These are phyloP conservation scores for Thalassiosira ordinaria DNA, from an alignment of 352 stramenopile genomes.

Conservation along the genomic window DNA sequence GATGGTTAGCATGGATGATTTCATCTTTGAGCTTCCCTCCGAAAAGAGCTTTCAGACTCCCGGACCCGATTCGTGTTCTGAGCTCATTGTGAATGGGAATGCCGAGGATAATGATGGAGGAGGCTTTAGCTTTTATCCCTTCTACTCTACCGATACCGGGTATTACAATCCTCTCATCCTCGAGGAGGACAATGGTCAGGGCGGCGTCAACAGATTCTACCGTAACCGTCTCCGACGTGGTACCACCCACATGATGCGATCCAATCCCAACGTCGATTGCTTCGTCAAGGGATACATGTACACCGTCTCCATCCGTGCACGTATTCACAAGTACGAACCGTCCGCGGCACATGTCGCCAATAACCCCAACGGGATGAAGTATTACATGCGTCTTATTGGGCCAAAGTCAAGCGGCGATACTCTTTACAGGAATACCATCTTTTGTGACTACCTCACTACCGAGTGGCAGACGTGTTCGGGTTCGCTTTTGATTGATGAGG, in stretches of 20 bases:
- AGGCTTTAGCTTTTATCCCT: slow-evolving; percentile 25
- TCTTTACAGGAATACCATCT: too few relatives aligned
- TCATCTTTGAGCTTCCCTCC: slow-evolving; percentile 55
- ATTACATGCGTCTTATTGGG: slow-evolving; percentile 37
- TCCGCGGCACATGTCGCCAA: too few relatives aligned
- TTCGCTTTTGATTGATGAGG: slow-evolving; percentile 41
- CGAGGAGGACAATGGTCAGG: slow-evolving; percentile 31
- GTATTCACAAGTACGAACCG: too few relatives aligned
- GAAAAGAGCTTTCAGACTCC: slow-evolving; percentile 33
- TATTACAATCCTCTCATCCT: slow-evolving; percentile 18
- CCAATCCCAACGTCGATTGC: slow-evolving; percentile 35
- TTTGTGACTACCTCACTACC: too few relatives aligned
- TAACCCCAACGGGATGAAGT: too few relatives aligned
- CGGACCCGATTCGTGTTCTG: slow-evolving; percentile 22
- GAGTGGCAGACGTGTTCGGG: slow-evolving; percentile 45
- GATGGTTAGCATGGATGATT: slow-evolving; percentile 42
- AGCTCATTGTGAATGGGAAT: slow-evolving; percentile 39
- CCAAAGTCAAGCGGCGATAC: too few relatives aligned
- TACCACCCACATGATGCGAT: slow-evolving; percentile 15
- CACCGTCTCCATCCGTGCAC: slow-evolving; percentile 30
- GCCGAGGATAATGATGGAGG: slow-evolving; percentile 43
- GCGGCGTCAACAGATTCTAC: slow-evolving; percentile 58
- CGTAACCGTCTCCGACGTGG: slow-evolving; percentile 13
- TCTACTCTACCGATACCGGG: not conserved
- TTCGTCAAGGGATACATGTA: slow-evolving; percentile 52